These are phyloP conservation scores for Colletotrichum somersetense DNA, from an alignment of 2,329 filamentous ascomycete genomes.

Conservation along the genomic window DNA sequence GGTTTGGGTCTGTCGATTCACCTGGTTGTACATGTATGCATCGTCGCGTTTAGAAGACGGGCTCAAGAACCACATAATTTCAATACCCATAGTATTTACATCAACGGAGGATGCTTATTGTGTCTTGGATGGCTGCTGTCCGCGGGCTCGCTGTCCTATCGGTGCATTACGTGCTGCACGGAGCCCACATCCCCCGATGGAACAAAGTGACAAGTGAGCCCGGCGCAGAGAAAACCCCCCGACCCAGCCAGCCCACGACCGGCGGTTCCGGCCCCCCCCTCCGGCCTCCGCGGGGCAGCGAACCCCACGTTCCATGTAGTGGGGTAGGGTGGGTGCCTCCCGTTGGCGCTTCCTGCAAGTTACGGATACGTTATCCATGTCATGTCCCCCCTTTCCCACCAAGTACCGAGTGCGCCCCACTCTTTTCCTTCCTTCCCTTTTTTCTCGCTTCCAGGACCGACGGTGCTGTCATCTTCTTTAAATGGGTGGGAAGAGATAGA, in stretches of 20 bases:
- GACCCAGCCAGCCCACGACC: not conserved
- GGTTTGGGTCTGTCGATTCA: no score
- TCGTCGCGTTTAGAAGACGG: conserved; percentile 2
- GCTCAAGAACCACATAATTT: conserved; percentile 1
- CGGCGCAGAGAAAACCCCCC: not conserved
- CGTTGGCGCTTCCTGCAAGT: not conserved
- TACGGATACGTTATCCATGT: conserved; percentile 29
- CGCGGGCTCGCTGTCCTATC: no score
- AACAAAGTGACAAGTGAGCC: not conserved
- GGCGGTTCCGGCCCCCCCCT: no score
- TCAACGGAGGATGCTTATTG: rapidly evolving
- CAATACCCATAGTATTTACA: not conserved
- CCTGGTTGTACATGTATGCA: not conserved
- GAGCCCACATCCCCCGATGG: not conserved
- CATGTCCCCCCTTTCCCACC: not conserved
- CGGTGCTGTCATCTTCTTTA: conserved; percentile 10
- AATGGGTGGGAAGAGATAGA: not conserved
- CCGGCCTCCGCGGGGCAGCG: conserved; percentile 13
- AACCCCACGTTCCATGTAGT: not conserved
- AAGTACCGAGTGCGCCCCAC: not conserved
- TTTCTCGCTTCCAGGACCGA: conserved; percentile 8
- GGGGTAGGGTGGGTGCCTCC: not conserved
- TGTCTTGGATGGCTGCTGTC: not conserved
- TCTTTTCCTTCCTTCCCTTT: not conserved
- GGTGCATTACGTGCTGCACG: not conserved